A percentile compares a stretch with the other conserved stretches of the same genome.
These are phyloP conservation scores for Fusarium odoratissimum DNA, from an alignment of 2,329 filamentous ascomycete species.

Conservation along the genomic window DNA sequence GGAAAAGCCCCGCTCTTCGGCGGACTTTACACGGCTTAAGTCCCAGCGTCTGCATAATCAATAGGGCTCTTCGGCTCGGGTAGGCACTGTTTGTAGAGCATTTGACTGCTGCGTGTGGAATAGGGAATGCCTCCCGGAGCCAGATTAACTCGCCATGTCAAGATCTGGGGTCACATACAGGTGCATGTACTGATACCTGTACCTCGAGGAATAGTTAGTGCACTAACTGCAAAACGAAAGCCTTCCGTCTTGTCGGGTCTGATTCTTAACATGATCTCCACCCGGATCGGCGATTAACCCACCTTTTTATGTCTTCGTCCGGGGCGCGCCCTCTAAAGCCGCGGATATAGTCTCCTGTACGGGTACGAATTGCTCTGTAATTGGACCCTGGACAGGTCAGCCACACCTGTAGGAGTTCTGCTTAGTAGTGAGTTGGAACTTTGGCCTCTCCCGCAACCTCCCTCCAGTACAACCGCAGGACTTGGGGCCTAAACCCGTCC, in stretches of 20 bases:
- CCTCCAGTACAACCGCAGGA: background rate
- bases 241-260: slow-evolving; percentile 28
- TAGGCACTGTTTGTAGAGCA: background rate
- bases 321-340: slow-evolving; percentile 35
- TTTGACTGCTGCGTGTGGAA: background rate
- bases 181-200: background rate
- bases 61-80: background rate
- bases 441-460: background rate
- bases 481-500: slow-evolving; percentile 5
- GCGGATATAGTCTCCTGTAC: slow-evolving; percentile 27
- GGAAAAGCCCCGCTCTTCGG: slow-evolving; percentile 26
- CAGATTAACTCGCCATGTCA: background rate
- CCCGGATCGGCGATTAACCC: slow-evolving; percentile 41
- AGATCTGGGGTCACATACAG: slow-evolving; percentile 4
- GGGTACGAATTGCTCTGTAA: slow-evolving; percentile 19
- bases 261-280: slow-evolving; percentile 22
- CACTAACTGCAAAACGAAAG: slow-evolving; percentile 20
- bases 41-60: slow-evolving; percentile 31
- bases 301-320: slow-evolving; percentile 24
- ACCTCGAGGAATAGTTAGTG: background rate
- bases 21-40: slow-evolving; percentile 43
- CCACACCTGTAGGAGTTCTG: background rate
- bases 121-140: background rate
- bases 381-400: slow-evolving; percentile 15
- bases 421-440: slow-evolving; percentile 18